Evolutionary conservation across 2,329 filamentous ascomycete genomes (phyloP).

Genomic region (Phialocephala subalpina): DNA sequence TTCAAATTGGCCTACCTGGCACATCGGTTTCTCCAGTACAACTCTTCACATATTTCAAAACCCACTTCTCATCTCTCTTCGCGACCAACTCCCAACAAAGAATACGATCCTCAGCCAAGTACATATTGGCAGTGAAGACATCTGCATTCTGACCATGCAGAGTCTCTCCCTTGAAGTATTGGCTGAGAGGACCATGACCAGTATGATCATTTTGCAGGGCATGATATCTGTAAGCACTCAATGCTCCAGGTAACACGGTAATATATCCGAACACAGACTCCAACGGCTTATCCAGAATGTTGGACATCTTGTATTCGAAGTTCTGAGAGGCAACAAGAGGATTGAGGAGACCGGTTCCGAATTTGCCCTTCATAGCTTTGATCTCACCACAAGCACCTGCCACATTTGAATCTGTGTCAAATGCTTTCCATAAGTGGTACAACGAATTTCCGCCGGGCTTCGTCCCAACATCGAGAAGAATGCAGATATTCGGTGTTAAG

Average conservation of each 20-base stretch:
- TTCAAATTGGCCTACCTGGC: slow-evolving; percentile 69
- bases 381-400: slow-evolving; percentile 98
- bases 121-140: slow-evolving; percentile 98
- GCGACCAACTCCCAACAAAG: slow-evolving; percentile 95
- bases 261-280: slow-evolving; percentile 99
- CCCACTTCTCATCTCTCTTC: slow-evolving; percentile 94
- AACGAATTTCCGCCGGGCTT: slow-evolving; percentile 87
- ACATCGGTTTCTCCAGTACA: slow-evolving; percentile 98
- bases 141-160: slow-evolving; percentile 95
- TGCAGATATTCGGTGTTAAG: slow-evolving; percentile 94
- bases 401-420: slow-evolving; percentile 96
- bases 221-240: slow-evolving; percentile 95
- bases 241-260: slow-evolving; percentile 91
- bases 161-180: slow-evolving; percentile 99
- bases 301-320: slow-evolving; percentile 99
- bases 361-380: slow-evolving; percentile 92
- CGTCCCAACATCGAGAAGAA: slow-evolving; percentile 95
- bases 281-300: slow-evolving; percentile 96
- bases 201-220: slow-evolving; percentile 96
- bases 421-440: slow-evolving; percentile 99
- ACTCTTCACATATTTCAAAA: slow-evolving; percentile 96
- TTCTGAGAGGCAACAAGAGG: slow-evolving; percentile 97
- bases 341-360: slow-evolving; percentile 84
- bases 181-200: slow-evolving; percentile 91
- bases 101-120: slow-evolving; percentile 88